Base-by-base conservation (phyloP, 768 basidiomycete species). In the Tremella fuciformis region DNA sequence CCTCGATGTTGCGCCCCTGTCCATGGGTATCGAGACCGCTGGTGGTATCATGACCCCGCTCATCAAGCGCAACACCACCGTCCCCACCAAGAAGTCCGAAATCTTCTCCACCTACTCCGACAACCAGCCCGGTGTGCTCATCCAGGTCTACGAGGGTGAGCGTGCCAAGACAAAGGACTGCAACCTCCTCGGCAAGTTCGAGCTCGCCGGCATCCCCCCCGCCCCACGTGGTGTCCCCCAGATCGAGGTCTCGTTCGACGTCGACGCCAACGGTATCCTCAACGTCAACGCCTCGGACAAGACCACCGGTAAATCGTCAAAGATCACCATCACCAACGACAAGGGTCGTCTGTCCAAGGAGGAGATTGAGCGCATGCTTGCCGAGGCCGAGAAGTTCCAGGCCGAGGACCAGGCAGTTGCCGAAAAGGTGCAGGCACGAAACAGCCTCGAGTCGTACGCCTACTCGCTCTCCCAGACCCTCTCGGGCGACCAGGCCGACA, bases 1-100 rank as follows among this genome's bases (percentile, higher is more conserved):
- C 57, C 89, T 99, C 72, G 94, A 99, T 78, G 91, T 98, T 76
- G 88, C 87, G 81, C 92, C 94, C 24, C 84, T 98, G 40, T 94
- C 94, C 26, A 90, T 97, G 76, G 93, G 94, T 84, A 99, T 98
- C 69, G 94, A 97, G 84, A 97, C 93, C 70, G 94, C 93, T 39
- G 92, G 94, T 72, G 91, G 92, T 77, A 92, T 97, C 69, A 90
- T 97, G 83, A 97, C 92, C 67, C 96, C 94, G 80, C 83, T 99
- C 73, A 97, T 99, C 71, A 84, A 91, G 60, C 34, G 94, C 70
- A 97, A 97, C 85, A 97, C 94, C 42, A 91, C 94, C 74, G 92
- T 98, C 76, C 94, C 94, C 59, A 97, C 93, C 70, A 88, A 88
- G 82, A 97, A 98, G 83, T 86, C 85, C 62, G 92, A 98, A 80